phyloP scores from a whole-genome alignment of 495 filamentous ascomycete genomes.

The Hypoxylon lienhwacheense region DNA sequence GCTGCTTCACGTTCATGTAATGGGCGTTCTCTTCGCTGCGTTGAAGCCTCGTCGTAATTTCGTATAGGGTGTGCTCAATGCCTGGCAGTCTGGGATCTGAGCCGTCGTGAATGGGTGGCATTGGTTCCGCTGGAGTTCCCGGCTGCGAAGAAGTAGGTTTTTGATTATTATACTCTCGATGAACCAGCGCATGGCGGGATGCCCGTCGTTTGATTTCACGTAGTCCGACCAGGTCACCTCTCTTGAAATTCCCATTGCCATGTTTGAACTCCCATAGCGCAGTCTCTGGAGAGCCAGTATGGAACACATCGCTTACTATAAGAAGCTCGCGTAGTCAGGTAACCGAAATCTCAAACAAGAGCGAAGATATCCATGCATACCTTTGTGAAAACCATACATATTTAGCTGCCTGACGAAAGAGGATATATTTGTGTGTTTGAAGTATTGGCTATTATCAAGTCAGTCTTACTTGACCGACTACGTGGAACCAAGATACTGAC shows the following conservation, averaged over 20 bases:
- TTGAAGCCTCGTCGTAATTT: conserved; percentile 71
- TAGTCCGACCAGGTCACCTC: conserved; percentile 87
- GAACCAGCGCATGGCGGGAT: conserved; percentile 92
- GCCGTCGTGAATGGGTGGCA: conserved; percentile 64
- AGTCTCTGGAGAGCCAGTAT: conserved; percentile 92
- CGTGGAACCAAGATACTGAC: conserved; percentile 56
- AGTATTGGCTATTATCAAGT: conserved; percentile 71
- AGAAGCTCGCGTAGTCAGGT: conserved; percentile 12
- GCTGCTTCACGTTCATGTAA: conserved; percentile 76
- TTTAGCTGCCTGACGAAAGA: conserved; percentile 98
- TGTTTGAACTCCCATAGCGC: conserved; percentile 99
- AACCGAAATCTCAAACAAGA: conserved; percentile 3
- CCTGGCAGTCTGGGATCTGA: conserved; percentile 74
- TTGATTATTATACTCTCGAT: conserved; percentile 90
- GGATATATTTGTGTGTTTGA: conserved; percentile 98
- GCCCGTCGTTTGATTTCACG: conserved; percentile 96
- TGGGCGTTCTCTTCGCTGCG: conserved; percentile 83
- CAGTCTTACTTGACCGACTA: conserved; percentile 12
- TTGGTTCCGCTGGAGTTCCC: conserved; percentile 80
- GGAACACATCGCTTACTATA: conserved; percentile 96
- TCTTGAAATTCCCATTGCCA: conserved; percentile 95
- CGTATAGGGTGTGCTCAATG: conserved; percentile 81
- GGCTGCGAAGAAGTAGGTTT: conserved; percentile 74
- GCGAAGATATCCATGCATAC: conserved; percentile 50
- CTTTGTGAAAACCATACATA: conserved; percentile 99